Base-by-base conservation (phyloP, 768 basidiomycete species). In the Suillus placidus region DNA sequence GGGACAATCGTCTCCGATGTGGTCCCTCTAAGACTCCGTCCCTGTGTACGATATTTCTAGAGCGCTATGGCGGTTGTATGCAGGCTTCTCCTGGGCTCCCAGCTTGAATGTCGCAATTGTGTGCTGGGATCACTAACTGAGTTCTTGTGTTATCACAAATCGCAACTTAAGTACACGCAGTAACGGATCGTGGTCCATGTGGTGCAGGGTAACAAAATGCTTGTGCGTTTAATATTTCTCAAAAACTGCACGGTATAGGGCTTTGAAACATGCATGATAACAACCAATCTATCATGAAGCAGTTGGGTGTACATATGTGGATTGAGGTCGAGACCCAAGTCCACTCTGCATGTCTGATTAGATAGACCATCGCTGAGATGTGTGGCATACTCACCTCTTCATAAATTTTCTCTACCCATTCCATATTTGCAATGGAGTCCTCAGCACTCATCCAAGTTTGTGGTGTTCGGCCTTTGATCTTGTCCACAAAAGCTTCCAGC, bases 401-500 rank as follows among this genome's bases (percentile, higher is more conserved):
- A 69, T 90, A 89, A 18, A 89, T 79, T 60, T 78, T 77, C 69
- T 90, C 89, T 55, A 90, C 82, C 72, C 80, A 84, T 67, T 82
- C 76, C 81, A 88, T 87, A 60, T 88, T 84, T 62, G 76, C 74
- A 54, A 89, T 73, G 2, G 85, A 83, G 70, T 88, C 85, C 63
- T 89, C 83, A 16, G 74, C 75, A 8, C 77, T 72, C 43, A 88
- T 68, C 88, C 89, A 91, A 16, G 80, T 81, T 64, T 83, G 79
- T 2, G 87, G 84, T 26, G 75, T 72, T 40, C 83, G 78, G 20
- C 87, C 87, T 64, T 79, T 79, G 54, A 90, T 66, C 71, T 80
- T 82, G 70, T 91, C 85, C 9, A 90, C 84, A 64, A 89, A 89
- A 8, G 84, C 85, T 75, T 90, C 87, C 43, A 89, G 75, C 73